Conservation (phyloP, 106 monocot genomes). For the Acorus calamus region DNA sequence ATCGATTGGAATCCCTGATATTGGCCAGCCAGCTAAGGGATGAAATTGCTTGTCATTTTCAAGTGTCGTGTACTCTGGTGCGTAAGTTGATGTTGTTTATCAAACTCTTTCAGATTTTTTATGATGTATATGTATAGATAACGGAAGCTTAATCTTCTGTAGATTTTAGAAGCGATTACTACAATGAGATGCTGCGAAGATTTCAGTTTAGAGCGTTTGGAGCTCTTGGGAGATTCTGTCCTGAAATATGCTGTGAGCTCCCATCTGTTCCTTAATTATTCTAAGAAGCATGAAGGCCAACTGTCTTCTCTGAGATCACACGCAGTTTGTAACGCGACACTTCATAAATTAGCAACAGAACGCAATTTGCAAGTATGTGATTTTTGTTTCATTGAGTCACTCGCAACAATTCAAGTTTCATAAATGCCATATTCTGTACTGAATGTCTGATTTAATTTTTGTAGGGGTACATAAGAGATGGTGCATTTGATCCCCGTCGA, state of each 20-base stretch:
- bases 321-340: conserved; percentile 66
- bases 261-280: conserved; percentile 59
- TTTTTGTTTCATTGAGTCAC: no score
- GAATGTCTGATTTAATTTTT: neutral
- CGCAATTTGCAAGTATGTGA: conserved; percentile 58
- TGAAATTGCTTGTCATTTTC: conserved; percentile 32
- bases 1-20: conserved; percentile 80
- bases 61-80: conserved; percentile 57
- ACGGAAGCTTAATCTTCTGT: conserved; percentile 10
- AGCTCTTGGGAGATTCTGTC: conserved; percentile 89
- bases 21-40: conserved; percentile 69
- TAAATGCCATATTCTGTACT: no score
- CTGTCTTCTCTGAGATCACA: conserved; percentile 43
- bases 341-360: conserved; percentile 57
- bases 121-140: neutral
- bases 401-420: no score
- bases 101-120: no score
- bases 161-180: conserved; percentile 93
- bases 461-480: conserved; percentile 85
- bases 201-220: conserved; percentile 85
- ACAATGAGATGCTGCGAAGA: conserved; percentile 71
- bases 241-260: conserved; percentile 84
- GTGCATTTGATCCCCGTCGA: conserved; percentile 77
- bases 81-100: neutral
- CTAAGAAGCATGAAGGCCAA: conserved; percentile 70